Conservation (phyloP, 1,284 basidiomycete species). For the Trametes hirsuta region DNA sequence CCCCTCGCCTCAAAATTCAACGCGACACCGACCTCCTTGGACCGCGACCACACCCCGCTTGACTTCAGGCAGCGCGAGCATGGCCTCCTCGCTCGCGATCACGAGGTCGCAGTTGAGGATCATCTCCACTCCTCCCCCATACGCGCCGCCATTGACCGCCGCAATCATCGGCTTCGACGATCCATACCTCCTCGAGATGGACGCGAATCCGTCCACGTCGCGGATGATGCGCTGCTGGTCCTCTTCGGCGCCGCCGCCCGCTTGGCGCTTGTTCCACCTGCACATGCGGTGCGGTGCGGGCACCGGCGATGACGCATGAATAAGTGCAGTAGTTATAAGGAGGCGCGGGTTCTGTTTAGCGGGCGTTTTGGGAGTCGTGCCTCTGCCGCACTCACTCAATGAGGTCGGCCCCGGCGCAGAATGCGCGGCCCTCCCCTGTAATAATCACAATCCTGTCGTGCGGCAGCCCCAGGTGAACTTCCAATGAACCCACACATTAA, state of each 20-base stretch:
- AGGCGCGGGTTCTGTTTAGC: too few relatives aligned
- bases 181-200: slow-evolving; percentile 66
- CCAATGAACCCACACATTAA: not conserved
- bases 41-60: slow-evolving; percentile 78
- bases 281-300: not conserved
- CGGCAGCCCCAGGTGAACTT: not conserved
- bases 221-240: slow-evolving; percentile 47
- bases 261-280: slow-evolving; percentile 58
- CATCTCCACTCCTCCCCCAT: slow-evolving; percentile 83
- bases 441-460: slow-evolving; percentile 69
- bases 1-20: not conserved
- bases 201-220: slow-evolving; percentile 72
- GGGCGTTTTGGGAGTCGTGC: not conserved
- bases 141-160: slow-evolving; percentile 80
- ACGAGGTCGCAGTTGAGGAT: slow-evolving; percentile 84
- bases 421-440: slow-evolving; percentile 76
- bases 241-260: slow-evolving; percentile 43
- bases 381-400: slow-evolving; percentile 55
- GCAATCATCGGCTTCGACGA: slow-evolving; percentile 82
- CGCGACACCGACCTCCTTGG: slow-evolving; percentile 64
- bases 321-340: too few relatives aligned
- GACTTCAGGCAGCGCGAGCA: slow-evolving; percentile 82
- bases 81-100: slow-evolving; percentile 71
- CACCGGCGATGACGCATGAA: too few relatives aligned
- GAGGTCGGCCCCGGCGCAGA: slow-evolving; percentile 84